These are phyloP conservation scores for Plectosphaerella plurivora DNA, from an alignment of 2,329 filamentous ascomycete genomes.

Conservation along the genomic window DNA sequence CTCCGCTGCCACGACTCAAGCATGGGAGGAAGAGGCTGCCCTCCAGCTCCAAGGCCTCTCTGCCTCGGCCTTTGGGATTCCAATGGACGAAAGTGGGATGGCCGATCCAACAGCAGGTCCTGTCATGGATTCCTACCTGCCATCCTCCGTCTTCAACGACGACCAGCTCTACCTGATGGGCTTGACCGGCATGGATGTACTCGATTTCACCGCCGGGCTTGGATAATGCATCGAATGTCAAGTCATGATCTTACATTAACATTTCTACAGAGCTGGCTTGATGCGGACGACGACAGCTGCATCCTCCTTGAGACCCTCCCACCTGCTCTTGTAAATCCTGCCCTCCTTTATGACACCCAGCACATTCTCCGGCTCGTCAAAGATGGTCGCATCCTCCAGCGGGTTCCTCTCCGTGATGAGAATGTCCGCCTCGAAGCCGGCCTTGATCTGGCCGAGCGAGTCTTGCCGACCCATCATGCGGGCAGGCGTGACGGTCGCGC, in stretches of 20 bases:
- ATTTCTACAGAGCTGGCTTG: slow-evolving; percentile 3
- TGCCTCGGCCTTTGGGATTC: neutral
- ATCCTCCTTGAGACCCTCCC: slow-evolving; percentile 13
- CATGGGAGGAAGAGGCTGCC: slow-evolving; percentile 4
- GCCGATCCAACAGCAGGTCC: slow-evolving; percentile 1
- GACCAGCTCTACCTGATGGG: slow-evolving; percentile 19
- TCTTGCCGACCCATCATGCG: slow-evolving; percentile 39
- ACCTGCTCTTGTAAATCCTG: slow-evolving; percentile 27
- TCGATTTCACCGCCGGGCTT: slow-evolving; percentile 15
- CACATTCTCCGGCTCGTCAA: slow-evolving; percentile 43
- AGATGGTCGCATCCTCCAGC: slow-evolving; percentile 45
- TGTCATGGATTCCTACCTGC: slow-evolving; percentile 3
- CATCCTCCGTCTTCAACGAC: slow-evolving; percentile 11
- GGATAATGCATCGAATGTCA: neutral
- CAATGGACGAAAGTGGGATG: neutral
- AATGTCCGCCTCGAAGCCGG: slow-evolving; percentile 48
- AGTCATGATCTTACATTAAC: neutral
- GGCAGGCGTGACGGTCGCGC: slow-evolving; percentile 42
- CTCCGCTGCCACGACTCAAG: no score
- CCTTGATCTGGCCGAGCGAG: slow-evolving; percentile 43
- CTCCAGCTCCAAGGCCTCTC: slow-evolving; percentile 2
- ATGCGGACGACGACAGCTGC: slow-evolving; percentile 7
- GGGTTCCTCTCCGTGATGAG: slow-evolving; percentile 48
- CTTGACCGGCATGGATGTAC: slow-evolving; percentile 15
- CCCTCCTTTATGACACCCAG: slow-evolving; percentile 52